Evolutionary conservation across 371 early-diverging fungal species (phyloP).

Genomic region (Modicella reniformis): DNA sequence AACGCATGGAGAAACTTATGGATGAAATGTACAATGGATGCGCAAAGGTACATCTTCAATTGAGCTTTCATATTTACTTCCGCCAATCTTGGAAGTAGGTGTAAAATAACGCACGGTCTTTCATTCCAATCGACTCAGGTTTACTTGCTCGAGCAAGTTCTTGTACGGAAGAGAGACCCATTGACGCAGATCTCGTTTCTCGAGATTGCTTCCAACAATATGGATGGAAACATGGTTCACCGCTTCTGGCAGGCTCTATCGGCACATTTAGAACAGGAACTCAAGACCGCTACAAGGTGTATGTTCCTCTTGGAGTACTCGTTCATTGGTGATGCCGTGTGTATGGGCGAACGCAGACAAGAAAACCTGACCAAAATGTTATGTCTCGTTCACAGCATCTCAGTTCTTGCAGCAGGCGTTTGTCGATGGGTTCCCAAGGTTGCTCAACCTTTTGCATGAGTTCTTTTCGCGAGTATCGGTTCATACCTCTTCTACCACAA

Average conservation of each 20-base stretch:
- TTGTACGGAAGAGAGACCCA: constrained; percentile 76
- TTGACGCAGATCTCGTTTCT: constrained; percentile 72
- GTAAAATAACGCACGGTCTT: background rate
- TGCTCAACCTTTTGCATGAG: constrained; percentile 79
- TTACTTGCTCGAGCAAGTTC: constrained; percentile 76
- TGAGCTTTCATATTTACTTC: background rate
- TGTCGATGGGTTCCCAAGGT: constrained; percentile 78
- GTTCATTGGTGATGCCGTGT: background rate
- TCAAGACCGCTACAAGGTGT: constrained; percentile 51
- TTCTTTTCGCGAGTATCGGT: constrained; percentile 78
- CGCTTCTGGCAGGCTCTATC: constrained; percentile 62
- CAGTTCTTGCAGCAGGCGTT: constrained; percentile 76
- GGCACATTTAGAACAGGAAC: constrained; percentile 57
- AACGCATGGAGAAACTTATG: constrained; percentile 76
- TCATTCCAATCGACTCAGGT: constrained; percentile 55
- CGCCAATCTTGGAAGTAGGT: background rate
- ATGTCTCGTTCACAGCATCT: constrained; percentile 55
- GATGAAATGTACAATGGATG: constrained; percentile 76
- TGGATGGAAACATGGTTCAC: constrained; percentile 59
- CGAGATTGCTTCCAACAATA: constrained; percentile 57
- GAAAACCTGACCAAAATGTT: background rate
- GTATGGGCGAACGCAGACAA: too few relatives aligned
- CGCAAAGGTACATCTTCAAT: constrained; percentile 61
- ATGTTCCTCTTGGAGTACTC: background rate
- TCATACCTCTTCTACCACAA: constrained; percentile 61